Base-by-base conservation (phyloP, 1,284 basidiomycete genomes). In the Papiliotrema terrestris region DNA sequence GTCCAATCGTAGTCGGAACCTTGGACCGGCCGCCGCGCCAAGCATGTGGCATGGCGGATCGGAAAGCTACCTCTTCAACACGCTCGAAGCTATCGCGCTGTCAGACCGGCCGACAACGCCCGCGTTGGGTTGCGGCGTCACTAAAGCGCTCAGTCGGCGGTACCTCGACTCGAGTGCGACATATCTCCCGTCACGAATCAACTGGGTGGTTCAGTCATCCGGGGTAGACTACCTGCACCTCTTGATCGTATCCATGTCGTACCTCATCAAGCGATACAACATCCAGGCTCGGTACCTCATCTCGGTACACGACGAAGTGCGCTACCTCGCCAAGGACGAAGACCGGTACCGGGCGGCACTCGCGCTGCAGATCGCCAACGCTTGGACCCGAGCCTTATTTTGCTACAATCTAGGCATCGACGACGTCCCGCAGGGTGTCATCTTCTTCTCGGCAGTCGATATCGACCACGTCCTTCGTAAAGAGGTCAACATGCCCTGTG, bases 161-260 rank as follows among this genome's bases (percentile, higher is more conserved):
- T 89, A 91, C 72, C 83, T 99, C 1, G 83, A 83, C 41, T 75
- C 77, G 37, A 76, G 72, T 1, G 64, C 69, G 17, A 90, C 95
- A 64, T 98, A 91, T 76, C 88, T 98, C 83, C 89, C 96, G 0
- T 95, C 91, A 14, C 84, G 95, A 25, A 95, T 98, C 79, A 99
- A 99, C 72, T 98, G 96, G 96, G 96, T 96, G 48, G 96, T 99
- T 8, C 96, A 98, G 73, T 96, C 92, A 8, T 97, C 92, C 0
- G 96, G 95, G 20, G 95, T 98, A 42, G 95, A 98, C 77, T 98
- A 99, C 71, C 84, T 98, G 14, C 95, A 98, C 69, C 84, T 99
- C 46, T 84, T 98, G 55, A 92, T 98, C 68, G 89, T 94, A 26
- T 84, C 92, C 1, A 98, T 98, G 93, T 86, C 95, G 58, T 83